phyloP scores from a whole-genome alignment of 2,329 filamentous ascomycete genomes.

The Claviceps fusiformis region DNA sequence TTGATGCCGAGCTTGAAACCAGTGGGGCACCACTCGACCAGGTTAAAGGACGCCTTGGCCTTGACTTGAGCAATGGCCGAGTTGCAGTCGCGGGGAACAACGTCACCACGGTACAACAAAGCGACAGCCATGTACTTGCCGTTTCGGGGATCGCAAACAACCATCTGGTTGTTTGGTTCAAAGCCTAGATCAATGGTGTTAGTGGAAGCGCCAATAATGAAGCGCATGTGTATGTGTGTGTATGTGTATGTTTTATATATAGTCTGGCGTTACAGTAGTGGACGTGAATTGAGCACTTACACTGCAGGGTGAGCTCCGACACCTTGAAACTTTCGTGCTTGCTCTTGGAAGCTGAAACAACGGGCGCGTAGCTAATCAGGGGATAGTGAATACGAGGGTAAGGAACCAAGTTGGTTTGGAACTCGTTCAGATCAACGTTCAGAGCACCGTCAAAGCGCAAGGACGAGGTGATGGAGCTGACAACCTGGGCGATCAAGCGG shows the following conservation, averaged over 20 bases:
- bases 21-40: constrained; percentile 64
- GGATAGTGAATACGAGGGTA: constrained; percentile 65
- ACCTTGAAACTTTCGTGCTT: constrained; percentile 82
- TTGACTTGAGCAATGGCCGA: constrained; percentile 54
- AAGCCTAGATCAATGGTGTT: constrained; percentile 38
- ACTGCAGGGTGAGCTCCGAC: constrained; percentile 61
- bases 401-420: constrained; percentile 64
- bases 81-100: constrained; percentile 56
- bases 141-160: constrained; percentile 59
- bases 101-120: constrained; percentile 58
- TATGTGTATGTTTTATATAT: too few species aligned
- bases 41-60: constrained; percentile 58
- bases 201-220: neutral
- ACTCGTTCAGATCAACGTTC: constrained; percentile 64
- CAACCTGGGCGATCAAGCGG: constrained; percentile 59
- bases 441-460: constrained; percentile 60
- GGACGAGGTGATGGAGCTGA: constrained; percentile 61
- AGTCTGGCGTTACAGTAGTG: too few species aligned
- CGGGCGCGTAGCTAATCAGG: constrained; percentile 58
- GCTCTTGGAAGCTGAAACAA: constrained; percentile 61
- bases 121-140: constrained; percentile 68
- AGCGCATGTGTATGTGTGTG: too few species aligned
- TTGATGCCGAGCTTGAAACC: constrained; percentile 67
- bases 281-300: constrained; percentile 28
- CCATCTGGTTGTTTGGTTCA: constrained; percentile 70